Evolutionary conservation across 2,329 filamentous ascomycete species (phyloP), one percentile per base, ranked within the genome.

Genomic region (Nemania abortiva): DNA sequence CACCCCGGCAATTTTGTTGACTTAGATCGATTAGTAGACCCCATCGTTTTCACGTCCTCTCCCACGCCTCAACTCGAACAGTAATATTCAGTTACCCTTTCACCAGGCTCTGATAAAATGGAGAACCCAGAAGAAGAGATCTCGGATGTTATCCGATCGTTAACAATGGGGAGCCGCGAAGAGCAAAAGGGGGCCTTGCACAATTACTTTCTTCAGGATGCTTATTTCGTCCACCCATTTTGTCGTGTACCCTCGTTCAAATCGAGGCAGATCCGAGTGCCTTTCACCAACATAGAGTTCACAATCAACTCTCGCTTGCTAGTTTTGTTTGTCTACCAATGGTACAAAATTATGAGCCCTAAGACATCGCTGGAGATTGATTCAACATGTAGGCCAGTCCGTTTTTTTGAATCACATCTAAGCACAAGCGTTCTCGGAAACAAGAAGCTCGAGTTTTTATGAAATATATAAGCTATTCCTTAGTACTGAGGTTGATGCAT

Each of bases 291-390:
- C 24, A 15, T 9, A 6, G 79, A 76, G 13, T 60, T 52, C 61
- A 74, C 75, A 0, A 64, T 88, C 27, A 88, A 90, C 71, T 95
- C 92, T 10, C 86, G 92, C 52, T 89, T 85, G 81, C 77, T 92
- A 6, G 85, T 97, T 20, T 82, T 87, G 56, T 85, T 86, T 73
- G 90, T 97, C 65, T 97, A 93, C 77, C 88, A 89, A 49, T 95
- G 92, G 92, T 95, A 97, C 81, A 93, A 94, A 76, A 91, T 95
- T 72, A 84, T 97, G 77, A 93, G 90, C 70, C 94, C 94, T 0
- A 83, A 84, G 20, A 92, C 96, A 72, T 85, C 90, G 52, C 81
- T 95, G 13, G 82, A 86, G 1, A 84, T 97, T 20, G 87, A 93
- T 70, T 87, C 85, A 3, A 79, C 81, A 52, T 83, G 87, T 88